These are phyloP conservation scores for Eleusine coracana DNA, from an alignment of 176 grass and related monocot species.

Conservation along the genomic window DNA sequence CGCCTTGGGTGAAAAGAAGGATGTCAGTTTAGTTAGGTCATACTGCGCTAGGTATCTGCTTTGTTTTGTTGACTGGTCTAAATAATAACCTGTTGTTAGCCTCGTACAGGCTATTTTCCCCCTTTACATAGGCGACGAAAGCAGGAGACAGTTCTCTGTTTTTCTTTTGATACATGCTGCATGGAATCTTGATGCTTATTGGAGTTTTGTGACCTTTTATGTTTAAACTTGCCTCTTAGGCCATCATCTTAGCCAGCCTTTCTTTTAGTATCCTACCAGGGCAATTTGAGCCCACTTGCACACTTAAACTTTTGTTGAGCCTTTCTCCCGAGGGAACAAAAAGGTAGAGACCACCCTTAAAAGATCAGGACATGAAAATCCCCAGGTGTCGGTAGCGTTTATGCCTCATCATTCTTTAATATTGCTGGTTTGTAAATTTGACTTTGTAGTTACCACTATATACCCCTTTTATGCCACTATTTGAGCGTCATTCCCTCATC, in stretches of 20 bases:
- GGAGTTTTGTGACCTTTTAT: constrained; percentile 50
- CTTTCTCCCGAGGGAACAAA: constrained; percentile 58
- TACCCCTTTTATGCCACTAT: constrained; percentile 16
- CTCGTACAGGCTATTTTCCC: constrained; percentile 16
- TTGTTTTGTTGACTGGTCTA: constrained; percentile 41
- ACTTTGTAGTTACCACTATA: not conserved
- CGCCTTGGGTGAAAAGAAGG: constrained; percentile 20
- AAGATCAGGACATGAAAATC: constrained; percentile 68
- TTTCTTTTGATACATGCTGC: constrained; percentile 42
- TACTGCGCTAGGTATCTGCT: constrained; percentile 44
- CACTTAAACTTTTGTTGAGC: constrained; percentile 43
- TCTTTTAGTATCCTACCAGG: constrained; percentile 54
- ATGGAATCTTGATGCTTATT: constrained; percentile 57
- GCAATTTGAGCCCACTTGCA: constrained; percentile 48
- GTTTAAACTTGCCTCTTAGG: constrained; percentile 46
- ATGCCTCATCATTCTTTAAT: constrained; percentile 41
- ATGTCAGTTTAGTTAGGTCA: constrained; percentile 44
- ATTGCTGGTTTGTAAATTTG: constrained; percentile 12
- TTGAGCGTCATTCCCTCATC: not conserved
- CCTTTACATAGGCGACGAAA: constrained; percentile 45
- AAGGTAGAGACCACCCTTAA: constrained; percentile 54
- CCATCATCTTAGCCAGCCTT: constrained; percentile 52
- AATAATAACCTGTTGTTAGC: constrained; percentile 44
- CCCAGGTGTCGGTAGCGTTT: constrained; percentile 52
- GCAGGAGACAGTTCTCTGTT: constrained; percentile 43